Base-by-base conservation (phyloP, 2,329 filamentous ascomycete genomes). In the Aspergillus texensis region DNA sequence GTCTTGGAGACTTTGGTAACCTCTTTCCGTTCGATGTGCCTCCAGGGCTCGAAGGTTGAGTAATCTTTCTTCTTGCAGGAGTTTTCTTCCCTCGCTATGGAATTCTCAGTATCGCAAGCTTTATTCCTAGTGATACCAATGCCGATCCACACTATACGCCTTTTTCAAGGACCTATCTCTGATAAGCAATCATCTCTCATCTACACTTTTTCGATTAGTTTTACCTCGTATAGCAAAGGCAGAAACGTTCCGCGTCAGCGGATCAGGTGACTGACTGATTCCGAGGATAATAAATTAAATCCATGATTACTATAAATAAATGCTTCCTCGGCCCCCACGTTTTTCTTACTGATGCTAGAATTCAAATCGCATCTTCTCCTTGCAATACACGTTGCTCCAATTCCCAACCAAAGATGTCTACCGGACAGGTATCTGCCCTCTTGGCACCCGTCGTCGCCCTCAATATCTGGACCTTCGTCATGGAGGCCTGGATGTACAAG, bases 401-500 rank as follows among this genome's bases (percentile, higher is more conserved):
- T 19, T 21, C 28, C 50, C 50, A 24, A 53, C 8, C 50, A n/a
- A 55, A 34, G 6, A 57, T 57, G 55, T 46, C 55, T 3, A 45
- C 48, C 39, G 28, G 45, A 2, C 30, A 36, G 19, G 52, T 63
- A 39, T 65, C 71, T 10, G 67, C 67, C 62, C 68, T 76, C 39
- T 68, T 76, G 24, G 69, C 63, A 11, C 74, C 74, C 46, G 62
- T 76, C 36, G 65, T 78, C 48, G 74, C 71, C 63, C 75, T 80
- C 46, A 75, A 73, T 56, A 68, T 68, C 60, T 82, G 79, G 79
- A 79, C 78, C 41, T 75, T 82, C 68, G 67, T 74, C 9, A 77
- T 80, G 70, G 78, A 81, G 69, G 68, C 62, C 54, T 80, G 77
- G 78, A 77, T 82, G 76, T 81, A 80, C 68, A 68, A 74, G 3